Conservation (phyloP, 139 green algal genomes). For the Chlamydomonas incerta region DNA sequence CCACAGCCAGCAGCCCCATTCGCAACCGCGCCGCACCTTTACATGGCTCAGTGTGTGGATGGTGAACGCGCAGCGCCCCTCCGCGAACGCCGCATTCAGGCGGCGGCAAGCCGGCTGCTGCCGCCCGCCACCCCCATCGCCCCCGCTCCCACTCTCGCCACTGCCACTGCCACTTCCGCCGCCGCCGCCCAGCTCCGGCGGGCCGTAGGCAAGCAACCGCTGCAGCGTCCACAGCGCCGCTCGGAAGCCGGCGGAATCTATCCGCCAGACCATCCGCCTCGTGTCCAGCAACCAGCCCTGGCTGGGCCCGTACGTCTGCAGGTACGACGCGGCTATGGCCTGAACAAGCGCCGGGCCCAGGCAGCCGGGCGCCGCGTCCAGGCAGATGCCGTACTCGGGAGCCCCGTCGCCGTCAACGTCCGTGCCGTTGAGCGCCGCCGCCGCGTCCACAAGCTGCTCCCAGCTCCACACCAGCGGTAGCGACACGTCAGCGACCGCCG, state of each 20-base stretch:
- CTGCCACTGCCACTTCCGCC: neutral
- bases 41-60: constrained; percentile 16
- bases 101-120: neutral
- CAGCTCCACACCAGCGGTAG: constrained; percentile 19
- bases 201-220: constrained; percentile 22
- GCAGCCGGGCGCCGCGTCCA: constrained; percentile 8
- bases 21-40: too few relatives aligned
- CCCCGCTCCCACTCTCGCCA: neutral
- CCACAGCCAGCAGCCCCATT: too few relatives aligned
- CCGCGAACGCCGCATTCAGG: constrained; percentile 6
- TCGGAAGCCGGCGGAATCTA: neutral
- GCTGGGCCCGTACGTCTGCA: constrained; percentile 26
- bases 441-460: constrained; percentile 35
- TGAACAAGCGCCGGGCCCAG: constrained; percentile 18
- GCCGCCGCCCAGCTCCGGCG: neutral
- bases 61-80: constrained; percentile 30
- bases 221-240: constrained; percentile 29
- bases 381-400: constrained; percentile 22
- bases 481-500: neutral
- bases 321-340: constrained; percentile 5
- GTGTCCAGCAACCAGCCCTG: constrained; percentile 18
- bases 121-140: too few relatives aligned
- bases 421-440: constrained; percentile 33
- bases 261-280: neutral
- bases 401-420: constrained; percentile 29